A percentile compares a stretch with the other conserved stretches of the same genome.
phyloP scores from a whole-genome alignment of 306 rosid species.

The Medicago arabica region DNA sequence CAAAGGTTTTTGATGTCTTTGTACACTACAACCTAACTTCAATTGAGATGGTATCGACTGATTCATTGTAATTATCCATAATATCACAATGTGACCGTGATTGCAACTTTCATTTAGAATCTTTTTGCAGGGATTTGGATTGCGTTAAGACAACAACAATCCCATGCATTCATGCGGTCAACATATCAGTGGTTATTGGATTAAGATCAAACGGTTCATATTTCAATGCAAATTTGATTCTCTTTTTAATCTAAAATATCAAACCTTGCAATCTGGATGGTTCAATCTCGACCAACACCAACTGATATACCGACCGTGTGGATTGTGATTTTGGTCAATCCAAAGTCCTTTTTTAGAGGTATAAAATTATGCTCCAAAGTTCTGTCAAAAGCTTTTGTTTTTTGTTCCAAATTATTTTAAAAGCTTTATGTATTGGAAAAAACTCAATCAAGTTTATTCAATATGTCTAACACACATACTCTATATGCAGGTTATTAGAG shows the following conservation, averaged over 20 bases:
- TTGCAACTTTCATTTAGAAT: background rate
- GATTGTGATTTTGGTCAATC: background rate
- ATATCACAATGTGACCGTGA: background rate
- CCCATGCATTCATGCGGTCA: background rate
- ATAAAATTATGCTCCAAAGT: background rate
- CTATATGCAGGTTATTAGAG: conserved; percentile 55
- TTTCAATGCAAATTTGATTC: background rate
- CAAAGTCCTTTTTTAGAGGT: background rate
- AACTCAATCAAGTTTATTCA: background rate
- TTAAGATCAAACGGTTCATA: too few species aligned
- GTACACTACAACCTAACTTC: too few species aligned
- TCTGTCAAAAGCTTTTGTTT: background rate
- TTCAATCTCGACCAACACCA: background rate
- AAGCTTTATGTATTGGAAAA: background rate
- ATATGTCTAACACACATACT: background rate
- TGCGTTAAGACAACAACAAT: background rate
- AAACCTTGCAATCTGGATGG: background rate
- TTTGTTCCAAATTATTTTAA: background rate
- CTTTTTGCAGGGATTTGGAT: background rate
- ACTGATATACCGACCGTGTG: background rate
- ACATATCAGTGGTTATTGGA: background rate
- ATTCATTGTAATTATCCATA: background rate
- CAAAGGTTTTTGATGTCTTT: background rate
- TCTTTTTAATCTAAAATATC: too few species aligned
- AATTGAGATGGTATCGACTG: background rate